phyloP scores from a whole-genome alignment of 2,329 filamentous ascomycete species.

The Fusarium papillatum region DNA sequence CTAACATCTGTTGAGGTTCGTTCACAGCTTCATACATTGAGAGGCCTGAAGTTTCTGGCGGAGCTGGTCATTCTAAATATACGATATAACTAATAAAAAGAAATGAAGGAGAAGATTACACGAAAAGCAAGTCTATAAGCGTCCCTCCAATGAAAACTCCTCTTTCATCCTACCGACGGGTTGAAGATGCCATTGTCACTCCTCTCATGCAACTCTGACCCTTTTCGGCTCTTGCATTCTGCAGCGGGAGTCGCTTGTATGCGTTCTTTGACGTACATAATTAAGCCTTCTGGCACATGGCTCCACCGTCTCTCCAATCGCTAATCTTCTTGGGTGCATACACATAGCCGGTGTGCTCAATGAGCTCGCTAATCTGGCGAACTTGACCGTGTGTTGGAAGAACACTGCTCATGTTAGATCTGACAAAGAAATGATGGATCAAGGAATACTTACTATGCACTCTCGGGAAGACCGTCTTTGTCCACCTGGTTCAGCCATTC shows the following conservation, averaged over 20 bases:
- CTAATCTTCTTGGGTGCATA: neutral
- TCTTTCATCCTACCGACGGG: neutral
- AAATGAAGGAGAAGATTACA: neutral
- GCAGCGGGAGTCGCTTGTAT: neutral
- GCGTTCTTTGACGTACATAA: neutral
- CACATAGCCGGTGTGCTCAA: conserved; percentile 13
- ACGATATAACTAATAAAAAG: neutral
- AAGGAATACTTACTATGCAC: neutral
- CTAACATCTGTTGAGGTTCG: neutral
- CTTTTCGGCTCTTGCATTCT: neutral
- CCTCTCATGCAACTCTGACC: neutral
- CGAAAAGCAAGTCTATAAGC: neutral
- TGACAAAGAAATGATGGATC: neutral
- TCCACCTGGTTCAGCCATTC: conserved; percentile 12
- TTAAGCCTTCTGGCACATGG: conserved; percentile 8
- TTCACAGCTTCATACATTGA: neutral
- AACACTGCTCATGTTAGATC: neutral
- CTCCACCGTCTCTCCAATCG: conserved; percentile 12
- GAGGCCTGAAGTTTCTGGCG: neutral
- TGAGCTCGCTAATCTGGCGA: conserved; percentile 9
- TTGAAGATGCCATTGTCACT: neutral
- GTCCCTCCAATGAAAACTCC: too few species aligned
- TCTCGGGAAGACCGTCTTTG: conserved; percentile 8
- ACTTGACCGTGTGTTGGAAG: conserved; percentile 18
- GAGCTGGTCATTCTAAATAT: neutral